phyloP scores from a whole-genome alignment of 2,329 filamentous ascomycete species.

The Aspergillus eucalypticola region DNA sequence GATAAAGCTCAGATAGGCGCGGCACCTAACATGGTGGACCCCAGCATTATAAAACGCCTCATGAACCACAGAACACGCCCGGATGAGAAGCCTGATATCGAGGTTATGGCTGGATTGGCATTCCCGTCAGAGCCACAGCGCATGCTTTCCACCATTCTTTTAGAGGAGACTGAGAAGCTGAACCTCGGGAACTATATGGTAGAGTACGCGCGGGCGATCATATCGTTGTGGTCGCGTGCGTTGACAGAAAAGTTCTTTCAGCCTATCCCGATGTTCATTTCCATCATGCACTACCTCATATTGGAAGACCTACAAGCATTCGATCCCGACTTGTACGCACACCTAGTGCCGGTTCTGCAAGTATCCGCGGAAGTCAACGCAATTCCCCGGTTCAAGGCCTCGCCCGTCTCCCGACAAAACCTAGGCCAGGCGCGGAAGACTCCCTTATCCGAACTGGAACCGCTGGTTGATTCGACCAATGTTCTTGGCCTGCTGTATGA shows the following conservation, averaged over 20 bases:
- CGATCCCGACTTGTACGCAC: conserved; percentile 39
- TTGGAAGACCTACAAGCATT: conserved; percentile 39
- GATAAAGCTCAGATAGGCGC: conserved; percentile 28
- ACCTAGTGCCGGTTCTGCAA: conserved; percentile 44
- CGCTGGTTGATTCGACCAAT: conserved; percentile 55
- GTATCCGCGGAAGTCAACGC: conserved; percentile 56
- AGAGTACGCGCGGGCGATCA: conserved; percentile 52
- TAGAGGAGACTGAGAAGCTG: conserved; percentile 51
- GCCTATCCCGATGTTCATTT: conserved; percentile 45
- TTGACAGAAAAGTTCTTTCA: conserved; percentile 55
- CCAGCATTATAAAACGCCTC: conserved; percentile 54
- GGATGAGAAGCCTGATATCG: conserved; percentile 53
- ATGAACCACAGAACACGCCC: conserved; percentile 56
- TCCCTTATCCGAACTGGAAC: conserved; percentile 44
- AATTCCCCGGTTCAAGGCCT: conserved; percentile 51
- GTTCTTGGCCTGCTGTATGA: conserved; percentile 57
- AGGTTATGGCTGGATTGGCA: conserved; percentile 52
- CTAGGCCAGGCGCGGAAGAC: conserved; percentile 43
- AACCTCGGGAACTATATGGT: conserved; percentile 49
- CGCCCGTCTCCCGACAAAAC: conserved; percentile 43
- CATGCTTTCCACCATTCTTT: conserved; percentile 55
- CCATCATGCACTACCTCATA: conserved; percentile 44
- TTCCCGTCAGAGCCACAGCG: conserved; percentile 55
- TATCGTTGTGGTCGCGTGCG: conserved; percentile 58
- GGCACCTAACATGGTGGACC: conserved; percentile 22